These are phyloP conservation scores for Stentor roeselii DNA, from an alignment of 73 alveolate species.

Conservation along the genomic window DNA sequence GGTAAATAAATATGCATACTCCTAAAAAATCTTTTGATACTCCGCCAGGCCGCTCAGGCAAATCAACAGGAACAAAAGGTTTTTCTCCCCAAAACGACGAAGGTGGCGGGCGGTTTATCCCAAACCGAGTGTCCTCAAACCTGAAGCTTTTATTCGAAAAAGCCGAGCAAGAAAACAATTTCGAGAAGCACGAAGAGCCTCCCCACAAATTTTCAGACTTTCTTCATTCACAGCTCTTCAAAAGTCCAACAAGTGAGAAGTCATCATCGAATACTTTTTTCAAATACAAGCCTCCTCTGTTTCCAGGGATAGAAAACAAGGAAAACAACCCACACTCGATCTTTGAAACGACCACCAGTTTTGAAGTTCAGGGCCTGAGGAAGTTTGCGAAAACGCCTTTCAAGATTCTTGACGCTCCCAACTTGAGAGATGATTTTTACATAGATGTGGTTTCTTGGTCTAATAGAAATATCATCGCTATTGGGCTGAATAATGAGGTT, in stretches of 20 bases:
- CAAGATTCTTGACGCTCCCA: conserved; percentile 97
- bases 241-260: background rate
- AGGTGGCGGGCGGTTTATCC: conserved; percentile 20
- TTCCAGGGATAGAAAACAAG: background rate
- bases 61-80: background rate
- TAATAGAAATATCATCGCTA: conserved; percentile 80
- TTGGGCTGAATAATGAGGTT: conserved; percentile 70
- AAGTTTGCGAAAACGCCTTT: conserved; percentile 94
- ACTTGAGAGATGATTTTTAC: conserved; percentile 94
- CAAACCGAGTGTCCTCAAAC: conserved; percentile 24
- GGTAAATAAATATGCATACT: conserved; percentile 12
- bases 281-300: background rate
- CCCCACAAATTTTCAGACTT: background rate
- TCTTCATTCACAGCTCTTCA: conserved; percentile 24
- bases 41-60: background rate
- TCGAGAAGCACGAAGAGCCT: background rate
- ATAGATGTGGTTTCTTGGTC: conserved; percentile 95
- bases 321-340: conserved; percentile 3
- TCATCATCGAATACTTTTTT: background rate
- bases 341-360: background rate
- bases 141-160: conserved; percentile 9
- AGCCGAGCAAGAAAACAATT: background rate
- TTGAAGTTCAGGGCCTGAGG: conserved; percentile 38
- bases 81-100: background rate
- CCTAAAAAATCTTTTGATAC: conserved; percentile 27